Evolutionary conservation across 2,329 filamentous ascomycete genomes (phyloP).

Genomic region (Waltergamsia citrina): DNA sequence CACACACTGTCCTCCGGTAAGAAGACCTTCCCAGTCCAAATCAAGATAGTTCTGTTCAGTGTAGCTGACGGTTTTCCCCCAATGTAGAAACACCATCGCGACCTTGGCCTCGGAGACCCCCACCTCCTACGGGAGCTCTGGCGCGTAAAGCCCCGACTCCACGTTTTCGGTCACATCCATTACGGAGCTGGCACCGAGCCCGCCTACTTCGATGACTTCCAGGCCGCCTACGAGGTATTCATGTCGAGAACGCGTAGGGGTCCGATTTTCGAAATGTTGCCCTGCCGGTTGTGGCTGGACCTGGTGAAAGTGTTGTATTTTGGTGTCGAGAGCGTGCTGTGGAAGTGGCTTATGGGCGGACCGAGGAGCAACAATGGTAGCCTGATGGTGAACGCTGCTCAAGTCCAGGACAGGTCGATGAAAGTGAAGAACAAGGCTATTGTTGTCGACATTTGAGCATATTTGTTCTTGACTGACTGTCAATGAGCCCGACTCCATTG

Average conservation of each 20-base stretch:
- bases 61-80: too few relatives aligned
- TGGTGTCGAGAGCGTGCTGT: slow-evolving; percentile 37
- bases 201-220: slow-evolving; percentile 66
- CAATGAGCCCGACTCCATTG: too few relatives aligned
- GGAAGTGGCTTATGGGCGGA: slow-evolving; percentile 48
- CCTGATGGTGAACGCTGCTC: slow-evolving; percentile 47
- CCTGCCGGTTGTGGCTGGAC: slow-evolving; percentile 35
- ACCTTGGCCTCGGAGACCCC: slow-evolving; percentile 60
- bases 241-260: slow-evolving; percentile 32
- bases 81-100: slow-evolving; percentile 53
- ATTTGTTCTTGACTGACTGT: too few relatives aligned
- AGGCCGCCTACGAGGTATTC: slow-evolving; percentile 62
- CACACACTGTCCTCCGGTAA: slow-evolving; percentile 69
- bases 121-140: slow-evolving; percentile 63
- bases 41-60: slow-evolving; percentile 5
- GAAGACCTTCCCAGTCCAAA: too few relatives aligned
- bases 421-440: slow-evolving; percentile 30
- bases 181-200: slow-evolving; percentile 61
- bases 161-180: slow-evolving; percentile 83
- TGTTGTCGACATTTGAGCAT: slow-evolving; percentile 16
- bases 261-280: slow-evolving; percentile 33
- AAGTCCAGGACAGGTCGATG: slow-evolving; percentile 44
- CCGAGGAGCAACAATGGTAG: slow-evolving; percentile 38
- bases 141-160: slow-evolving; percentile 63
- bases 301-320: slow-evolving; percentile 32